Evolutionary conservation across 345 rosid genomes (phyloP).

Genomic region (Salix brachista): DNA sequence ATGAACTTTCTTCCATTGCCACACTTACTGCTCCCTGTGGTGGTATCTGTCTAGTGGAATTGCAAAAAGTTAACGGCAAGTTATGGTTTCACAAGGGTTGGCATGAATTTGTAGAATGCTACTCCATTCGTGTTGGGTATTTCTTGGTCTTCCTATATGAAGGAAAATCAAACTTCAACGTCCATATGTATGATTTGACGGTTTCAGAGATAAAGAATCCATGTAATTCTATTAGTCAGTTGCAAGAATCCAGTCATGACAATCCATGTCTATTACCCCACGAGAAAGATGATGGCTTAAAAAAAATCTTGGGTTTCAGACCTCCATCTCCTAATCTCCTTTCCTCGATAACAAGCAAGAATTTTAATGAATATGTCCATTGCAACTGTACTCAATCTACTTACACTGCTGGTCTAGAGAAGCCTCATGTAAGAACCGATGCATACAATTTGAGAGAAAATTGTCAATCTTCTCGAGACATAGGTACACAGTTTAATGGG

Average conservation of each 20-base stretch:
- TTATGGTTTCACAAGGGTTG: constrained; percentile 39
- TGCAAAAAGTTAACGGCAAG: constrained; percentile 17
- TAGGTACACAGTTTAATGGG: constrained; percentile 13
- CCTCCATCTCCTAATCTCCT: background rate
- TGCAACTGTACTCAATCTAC: background rate
- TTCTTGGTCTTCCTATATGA: constrained; percentile 36
- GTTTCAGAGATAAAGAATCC: constrained; percentile 38
- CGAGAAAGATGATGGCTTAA: constrained; percentile 8
- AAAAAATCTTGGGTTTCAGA: background rate
- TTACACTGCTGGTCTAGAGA: background rate
- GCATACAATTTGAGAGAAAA: constrained; percentile 3
- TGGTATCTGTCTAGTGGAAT: constrained; percentile 26
- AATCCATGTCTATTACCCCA: constrained; percentile 8
- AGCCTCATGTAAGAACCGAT: background rate
- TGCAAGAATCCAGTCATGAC: constrained; percentile 10
- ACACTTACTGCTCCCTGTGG: constrained; percentile 30
- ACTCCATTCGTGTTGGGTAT: constrained; percentile 29
- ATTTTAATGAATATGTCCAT: background rate
- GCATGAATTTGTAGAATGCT: constrained; percentile 27
- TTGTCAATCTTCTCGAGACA: constrained; percentile 12
- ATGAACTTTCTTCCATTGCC: constrained; percentile 28
- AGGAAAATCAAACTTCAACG: constrained; percentile 33
- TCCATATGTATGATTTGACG: constrained; percentile 28
- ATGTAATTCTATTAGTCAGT: constrained; percentile 5
- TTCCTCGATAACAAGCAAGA: background rate